phyloP scores from a whole-genome alignment of 306 rosid genomes.

The Cajanus cajan region DNA sequence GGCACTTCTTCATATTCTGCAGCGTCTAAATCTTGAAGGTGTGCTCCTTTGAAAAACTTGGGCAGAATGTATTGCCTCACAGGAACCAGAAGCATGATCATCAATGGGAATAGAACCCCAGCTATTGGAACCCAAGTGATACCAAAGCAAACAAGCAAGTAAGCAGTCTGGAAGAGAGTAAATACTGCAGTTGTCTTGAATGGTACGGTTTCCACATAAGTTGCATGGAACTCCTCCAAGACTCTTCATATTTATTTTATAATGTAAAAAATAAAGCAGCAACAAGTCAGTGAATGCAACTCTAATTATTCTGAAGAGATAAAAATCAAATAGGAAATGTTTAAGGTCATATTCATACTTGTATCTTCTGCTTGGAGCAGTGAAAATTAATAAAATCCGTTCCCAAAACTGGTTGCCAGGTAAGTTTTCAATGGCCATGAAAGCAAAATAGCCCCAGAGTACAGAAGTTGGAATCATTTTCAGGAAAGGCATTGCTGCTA shows the following conservation, averaged over 20 bases:
- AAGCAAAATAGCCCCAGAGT: slow-evolving; percentile 86
- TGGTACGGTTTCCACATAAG: slow-evolving; percentile 71
- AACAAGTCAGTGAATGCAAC: slow-evolving; percentile 17
- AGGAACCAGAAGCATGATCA: slow-evolving; percentile 91
- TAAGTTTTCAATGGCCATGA: slow-evolving; percentile 82
- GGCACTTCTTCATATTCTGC: slow-evolving; percentile 74
- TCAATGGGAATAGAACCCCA: slow-evolving; percentile 74
- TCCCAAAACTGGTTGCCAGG: slow-evolving; percentile 92
- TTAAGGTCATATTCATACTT: slow-evolving; percentile 44
- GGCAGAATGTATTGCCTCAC: slow-evolving; percentile 82
- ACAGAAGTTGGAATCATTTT: slow-evolving; percentile 82
- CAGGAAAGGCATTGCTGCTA: slow-evolving; percentile 77
- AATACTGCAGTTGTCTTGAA: slow-evolving; percentile 68
- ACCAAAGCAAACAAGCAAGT: slow-evolving; percentile 79
- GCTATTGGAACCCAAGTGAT: slow-evolving; percentile 80
- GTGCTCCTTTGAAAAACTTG: slow-evolving; percentile 67
- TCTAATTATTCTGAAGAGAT: background rate
- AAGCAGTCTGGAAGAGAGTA: slow-evolving; percentile 62
- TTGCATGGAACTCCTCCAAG: slow-evolving; percentile 61
- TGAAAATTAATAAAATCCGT: slow-evolving; percentile 63
- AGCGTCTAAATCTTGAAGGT: slow-evolving; percentile 83
- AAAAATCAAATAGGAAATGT: background rate
- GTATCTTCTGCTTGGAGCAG: slow-evolving; percentile 72
- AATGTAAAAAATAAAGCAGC: background rate
- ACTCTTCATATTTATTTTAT: slow-evolving; percentile 41